Evolutionary conservation across 768 basidiomycete species (phyloP), one percentile per base, ranked within the genome.

Genomic region (Kwoniella botswanensis): DNA sequence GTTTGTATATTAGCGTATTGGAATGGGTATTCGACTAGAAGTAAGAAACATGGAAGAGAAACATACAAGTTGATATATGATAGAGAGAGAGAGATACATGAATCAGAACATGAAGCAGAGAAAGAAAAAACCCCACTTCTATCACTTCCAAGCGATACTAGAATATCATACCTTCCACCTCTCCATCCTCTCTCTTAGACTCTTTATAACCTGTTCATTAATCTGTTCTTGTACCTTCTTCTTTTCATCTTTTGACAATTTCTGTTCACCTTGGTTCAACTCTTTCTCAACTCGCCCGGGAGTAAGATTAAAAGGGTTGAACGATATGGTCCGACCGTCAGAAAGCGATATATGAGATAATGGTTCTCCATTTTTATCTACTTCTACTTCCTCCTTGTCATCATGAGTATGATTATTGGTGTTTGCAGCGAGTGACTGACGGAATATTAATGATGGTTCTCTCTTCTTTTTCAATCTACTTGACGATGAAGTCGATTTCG

Each of bases 261-360:
- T 66, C 24, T 75, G 26, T n/a, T 74, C 65, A 46, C 73, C 75
- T 42, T 76, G 68, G 3, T 93, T 91, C 41, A 95, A 84, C 59
- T 91, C 86, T 2, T 87, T 86, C 18, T 77, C 70, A 15, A 80
- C 66, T 24, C 64, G 18, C 9, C 53, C 71, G 6, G 1, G 92
- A 90, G 2, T 90, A 89, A 15, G 91, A 89, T 69, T 87, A 86
- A 95, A 85, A 10, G 93, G 93, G 74, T 96, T 91, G 76, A 96
- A 94, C 80, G 90, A 90, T 26, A 96, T 86, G n/a, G 91, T 82
- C 74, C 91, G 89, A 0, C 93, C 93, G 74, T 93, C 92, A 52
- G 87, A 88, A 43, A 77, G 59, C 44, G 65, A 17, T 17, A 75
- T 72, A 54, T 60, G 46, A 9, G 73, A 50, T 22, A 67, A 6